Conservation (phyloP, 345 rosid genomes). For the Citrus unshiu region DNA sequence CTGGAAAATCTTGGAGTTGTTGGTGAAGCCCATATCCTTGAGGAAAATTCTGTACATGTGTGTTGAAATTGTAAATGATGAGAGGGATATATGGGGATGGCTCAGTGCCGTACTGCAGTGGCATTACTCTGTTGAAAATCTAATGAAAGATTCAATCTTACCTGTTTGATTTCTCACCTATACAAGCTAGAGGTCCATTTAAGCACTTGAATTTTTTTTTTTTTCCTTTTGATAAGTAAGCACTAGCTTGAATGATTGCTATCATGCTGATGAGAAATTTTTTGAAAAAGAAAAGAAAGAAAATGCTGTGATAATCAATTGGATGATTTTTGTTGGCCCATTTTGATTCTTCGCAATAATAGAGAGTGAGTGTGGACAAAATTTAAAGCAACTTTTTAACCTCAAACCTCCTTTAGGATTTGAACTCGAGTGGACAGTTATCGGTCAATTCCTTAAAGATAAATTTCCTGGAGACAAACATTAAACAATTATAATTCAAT, state of each 20-base stretch:
- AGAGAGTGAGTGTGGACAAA: neutral
- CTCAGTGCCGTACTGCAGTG: slow-evolving; percentile 18
- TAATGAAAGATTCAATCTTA: slow-evolving; percentile 13
- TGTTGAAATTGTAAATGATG: neutral
- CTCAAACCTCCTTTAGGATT: neutral
- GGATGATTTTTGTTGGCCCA: slow-evolving; percentile 12
- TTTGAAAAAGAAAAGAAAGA: neutral
- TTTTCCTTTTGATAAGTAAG: no score
- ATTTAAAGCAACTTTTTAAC: no score
- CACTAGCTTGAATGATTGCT: slow-evolving; percentile 10
- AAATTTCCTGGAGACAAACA: no score
- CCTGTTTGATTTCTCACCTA: slow-evolving; percentile 13
- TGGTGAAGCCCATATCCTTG: neutral
- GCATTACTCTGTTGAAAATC: slow-evolving; percentile 17
- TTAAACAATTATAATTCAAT: no score
- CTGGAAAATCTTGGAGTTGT: neutral
- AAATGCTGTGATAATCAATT: neutral
- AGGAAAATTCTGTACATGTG: neutral
- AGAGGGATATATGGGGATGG: neutral
- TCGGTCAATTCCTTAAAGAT: no score
- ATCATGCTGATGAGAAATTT: neutral
- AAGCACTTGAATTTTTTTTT: neutral
- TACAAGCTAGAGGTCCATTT: slow-evolving; percentile 6
- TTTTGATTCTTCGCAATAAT: slow-evolving; percentile 7
- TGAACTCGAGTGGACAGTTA: neutral